Conservation (phyloP, 2,329 filamentous ascomycete genomes). For the Mollisia scopiformis region DNA sequence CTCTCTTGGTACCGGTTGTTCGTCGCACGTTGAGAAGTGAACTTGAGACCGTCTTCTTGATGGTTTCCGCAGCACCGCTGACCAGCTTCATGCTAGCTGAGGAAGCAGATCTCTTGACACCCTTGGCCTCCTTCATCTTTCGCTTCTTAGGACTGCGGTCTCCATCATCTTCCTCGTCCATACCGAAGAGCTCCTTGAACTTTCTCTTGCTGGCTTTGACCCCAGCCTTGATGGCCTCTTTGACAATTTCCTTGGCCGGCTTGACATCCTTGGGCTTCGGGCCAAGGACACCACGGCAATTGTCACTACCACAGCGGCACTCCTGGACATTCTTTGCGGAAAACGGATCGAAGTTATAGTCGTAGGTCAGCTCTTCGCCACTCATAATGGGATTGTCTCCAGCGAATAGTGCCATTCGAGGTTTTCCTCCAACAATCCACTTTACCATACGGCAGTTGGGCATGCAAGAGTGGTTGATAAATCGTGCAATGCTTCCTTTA, state of each 20-base stretch:
- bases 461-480: conserved; percentile 96
- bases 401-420: conserved; percentile 95
- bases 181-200: conserved; percentile 53
- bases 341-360: conserved; percentile 76
- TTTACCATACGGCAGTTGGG: conserved; percentile 99
- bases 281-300: conserved; percentile 67
- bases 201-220: conserved; percentile 59
- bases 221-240: conserved; percentile 38
- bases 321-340: conserved; percentile 70
- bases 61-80: conserved; percentile 40
- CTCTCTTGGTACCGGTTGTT: conserved; percentile 21
- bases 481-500: conserved; percentile 91
- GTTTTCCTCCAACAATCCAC: conserved; percentile 92
- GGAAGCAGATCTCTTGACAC: conserved; percentile 40
- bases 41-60: conserved; percentile 44
- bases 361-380: conserved; percentile 94
- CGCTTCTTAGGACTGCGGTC: conserved; percentile 45
- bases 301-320: conserved; percentile 64
- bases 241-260: conserved; percentile 46
- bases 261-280: conserved; percentile 62
- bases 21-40: conserved; percentile 27
- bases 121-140: conserved; percentile 47
- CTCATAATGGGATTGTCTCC: conserved; percentile 89
- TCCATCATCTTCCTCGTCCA: conserved; percentile 26
- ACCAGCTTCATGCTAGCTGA: conserved; percentile 37